Evolutionary conservation across 2,329 filamentous ascomycete species (phyloP).

Genomic region (Talaromyces sp.): DNA sequence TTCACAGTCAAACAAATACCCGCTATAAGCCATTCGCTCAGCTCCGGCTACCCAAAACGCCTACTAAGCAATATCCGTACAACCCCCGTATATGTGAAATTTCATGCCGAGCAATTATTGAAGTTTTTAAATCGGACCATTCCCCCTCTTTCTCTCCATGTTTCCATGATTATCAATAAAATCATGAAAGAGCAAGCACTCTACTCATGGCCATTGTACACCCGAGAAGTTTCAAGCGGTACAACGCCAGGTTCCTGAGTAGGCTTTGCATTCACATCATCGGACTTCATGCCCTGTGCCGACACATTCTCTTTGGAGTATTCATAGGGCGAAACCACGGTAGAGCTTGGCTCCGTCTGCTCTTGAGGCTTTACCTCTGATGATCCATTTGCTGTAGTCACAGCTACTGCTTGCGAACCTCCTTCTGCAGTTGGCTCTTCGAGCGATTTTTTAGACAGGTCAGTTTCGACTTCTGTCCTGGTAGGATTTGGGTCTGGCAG

Average conservation of each 20-base stretch:
- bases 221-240: conserved; percentile 16
- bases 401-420: background rate
- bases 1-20: background rate
- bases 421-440: conserved; percentile 1
- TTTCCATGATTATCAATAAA: background rate
- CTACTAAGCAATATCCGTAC: background rate
- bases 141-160: background rate
- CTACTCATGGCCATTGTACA: conserved; percentile 13
- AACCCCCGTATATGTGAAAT: background rate
- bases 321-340: conserved; percentile 6
- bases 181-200: background rate
- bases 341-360: conserved; percentile 1
- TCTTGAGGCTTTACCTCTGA: conserved; percentile 1
- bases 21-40: conserved; percentile 5
- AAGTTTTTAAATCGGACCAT: background rate
- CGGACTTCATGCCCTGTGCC: conserved; percentile 5
- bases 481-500: background rate
- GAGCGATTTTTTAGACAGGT: background rate
- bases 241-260: conserved; percentile 1
- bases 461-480: conserved; percentile 9
- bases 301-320: conserved; percentile 18
- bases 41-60: background rate
- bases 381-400: background rate
- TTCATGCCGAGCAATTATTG: background rate
- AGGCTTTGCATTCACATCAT: conserved; percentile 7